These are phyloP conservation scores for Papiliotrema laurentii DNA, from an alignment of 1,284 basidiomycete genomes.

Conservation along the genomic window DNA sequence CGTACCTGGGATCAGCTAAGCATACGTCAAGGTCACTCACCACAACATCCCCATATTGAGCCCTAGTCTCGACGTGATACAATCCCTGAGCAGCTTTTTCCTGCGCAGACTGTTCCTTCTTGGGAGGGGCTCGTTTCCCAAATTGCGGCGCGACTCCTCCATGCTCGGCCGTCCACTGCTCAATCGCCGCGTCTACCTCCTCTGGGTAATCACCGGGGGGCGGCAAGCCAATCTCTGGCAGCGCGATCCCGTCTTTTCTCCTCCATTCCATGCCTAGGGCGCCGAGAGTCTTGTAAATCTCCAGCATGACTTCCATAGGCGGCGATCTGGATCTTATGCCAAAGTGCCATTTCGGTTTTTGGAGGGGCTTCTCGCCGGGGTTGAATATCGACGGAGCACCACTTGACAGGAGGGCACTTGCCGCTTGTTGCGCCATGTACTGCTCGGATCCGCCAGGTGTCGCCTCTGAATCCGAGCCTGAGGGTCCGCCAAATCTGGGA, in stretches of 20 bases:
- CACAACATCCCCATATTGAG: slow-evolving; percentile 82
- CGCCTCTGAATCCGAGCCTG: not conserved
- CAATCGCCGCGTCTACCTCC: slow-evolving; percentile 47
- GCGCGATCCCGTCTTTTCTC: slow-evolving; percentile 56
- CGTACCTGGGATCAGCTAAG: slow-evolving; percentile 58
- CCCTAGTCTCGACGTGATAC: slow-evolving; percentile 92
- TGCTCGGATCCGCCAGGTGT: not conserved
- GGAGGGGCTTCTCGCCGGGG: slow-evolving; percentile 32
- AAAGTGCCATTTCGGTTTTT: slow-evolving; percentile 87
- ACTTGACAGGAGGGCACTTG: slow-evolving; percentile 28
- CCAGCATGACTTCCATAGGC: slow-evolving; percentile 98
- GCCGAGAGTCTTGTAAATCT: slow-evolving; percentile 92
- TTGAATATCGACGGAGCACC: slow-evolving; percentile 12
- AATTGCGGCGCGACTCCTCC: slow-evolving; percentile 30
- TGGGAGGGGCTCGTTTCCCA: slow-evolving; percentile 35
- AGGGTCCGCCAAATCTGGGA: slow-evolving; percentile 51
- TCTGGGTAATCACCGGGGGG: slow-evolving; percentile 38
- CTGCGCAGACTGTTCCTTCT: slow-evolving; percentile 49
- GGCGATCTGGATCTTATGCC: slow-evolving; percentile 91
- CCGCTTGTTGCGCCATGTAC: slow-evolving; percentile 37
- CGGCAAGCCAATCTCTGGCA: slow-evolving; percentile 60
- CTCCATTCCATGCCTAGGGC: slow-evolving; percentile 95
- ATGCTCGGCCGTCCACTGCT: slow-evolving; percentile 47
- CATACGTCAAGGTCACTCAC: slow-evolving; percentile 53
- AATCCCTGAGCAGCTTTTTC: slow-evolving; percentile 58